phyloP scores from a whole-genome alignment of 805 yeast genomes.

The Sporopachydermia lactativora region DNA sequence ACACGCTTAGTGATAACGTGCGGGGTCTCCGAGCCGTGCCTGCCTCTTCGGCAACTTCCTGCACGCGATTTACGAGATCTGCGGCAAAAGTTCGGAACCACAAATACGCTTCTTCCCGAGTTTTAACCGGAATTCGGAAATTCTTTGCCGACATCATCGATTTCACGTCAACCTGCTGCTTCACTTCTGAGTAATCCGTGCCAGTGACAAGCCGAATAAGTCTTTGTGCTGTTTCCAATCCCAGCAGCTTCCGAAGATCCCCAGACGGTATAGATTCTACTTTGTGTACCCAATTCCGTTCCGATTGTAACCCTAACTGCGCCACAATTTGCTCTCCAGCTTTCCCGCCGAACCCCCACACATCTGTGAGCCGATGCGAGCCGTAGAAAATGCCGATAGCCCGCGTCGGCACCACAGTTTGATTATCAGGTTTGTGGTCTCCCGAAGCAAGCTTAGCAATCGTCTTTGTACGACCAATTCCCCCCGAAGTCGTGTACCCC shows the following conservation, averaged over 20 bases:
- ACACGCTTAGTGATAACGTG: slow-evolving; percentile 31
- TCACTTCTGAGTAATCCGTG: slow-evolving; percentile 34
- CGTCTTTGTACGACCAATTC: slow-evolving; percentile 62
- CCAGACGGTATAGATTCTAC: slow-evolving; percentile 33
- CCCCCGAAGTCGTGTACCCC: slow-evolving; percentile 84
- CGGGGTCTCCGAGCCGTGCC: slow-evolving; percentile 33
- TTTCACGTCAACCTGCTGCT: slow-evolving; percentile 47
- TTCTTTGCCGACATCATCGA: slow-evolving; percentile 87
- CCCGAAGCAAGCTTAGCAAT: slow-evolving; percentile 84
- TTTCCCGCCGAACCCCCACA: slow-evolving; percentile 90
- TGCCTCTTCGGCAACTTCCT: slow-evolving; percentile 61
- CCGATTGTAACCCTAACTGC: slow-evolving; percentile 37
- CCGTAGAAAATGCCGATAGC: slow-evolving; percentile 39
- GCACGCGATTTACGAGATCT: slow-evolving; percentile 56
- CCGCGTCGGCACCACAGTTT: slow-evolving; percentile 50
- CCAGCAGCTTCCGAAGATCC: slow-evolving; percentile 27
- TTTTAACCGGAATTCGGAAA: slow-evolving; percentile 41
- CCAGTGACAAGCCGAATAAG: slow-evolving; percentile 59
- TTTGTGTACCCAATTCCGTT: slow-evolving; percentile 27
- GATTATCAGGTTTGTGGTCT: slow-evolving; percentile 71
- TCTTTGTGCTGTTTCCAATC: slow-evolving; percentile 33
- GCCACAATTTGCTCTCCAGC: slow-evolving; percentile 46
- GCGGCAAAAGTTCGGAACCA: slow-evolving; percentile 82
- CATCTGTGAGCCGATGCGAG: slow-evolving; percentile 51
- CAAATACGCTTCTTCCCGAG: slow-evolving; percentile 40